Percentiles rank a stretch among this genome's conserved stretches.
Conservation (phyloP, 1,284 basidiomycete genomes). For the Austropuccinia psidii region DNA sequence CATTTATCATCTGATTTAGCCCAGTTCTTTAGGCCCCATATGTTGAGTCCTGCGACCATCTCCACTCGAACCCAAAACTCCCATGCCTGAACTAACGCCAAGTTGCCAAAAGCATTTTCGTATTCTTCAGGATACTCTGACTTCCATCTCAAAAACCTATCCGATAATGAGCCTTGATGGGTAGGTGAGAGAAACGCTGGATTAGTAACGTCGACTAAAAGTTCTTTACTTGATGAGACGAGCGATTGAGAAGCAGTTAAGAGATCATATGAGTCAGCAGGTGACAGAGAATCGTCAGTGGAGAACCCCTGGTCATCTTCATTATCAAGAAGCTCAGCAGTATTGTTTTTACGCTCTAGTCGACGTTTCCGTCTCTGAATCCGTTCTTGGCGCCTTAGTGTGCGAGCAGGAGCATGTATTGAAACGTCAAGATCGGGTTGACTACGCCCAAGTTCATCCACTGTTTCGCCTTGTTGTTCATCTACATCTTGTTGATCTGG, state of each 20-base stretch:
- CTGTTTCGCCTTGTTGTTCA: constrained; percentile 47
- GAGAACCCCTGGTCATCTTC: constrained; percentile 66
- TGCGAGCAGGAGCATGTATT: constrained; percentile 45
- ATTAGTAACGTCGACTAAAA: constrained; percentile 72
- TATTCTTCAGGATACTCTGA: constrained; percentile 70
- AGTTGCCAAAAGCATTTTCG: constrained; percentile 75
- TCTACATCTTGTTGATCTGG: constrained; percentile 46
- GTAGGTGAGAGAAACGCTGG: constrained; percentile 74
- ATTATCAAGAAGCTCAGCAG: constrained; percentile 48
- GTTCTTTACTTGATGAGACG: constrained; percentile 53
- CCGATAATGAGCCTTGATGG: constrained; percentile 55
- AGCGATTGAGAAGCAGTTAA: constrained; percentile 58
- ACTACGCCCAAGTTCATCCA: constrained; percentile 59
- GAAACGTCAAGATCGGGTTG: neutral
- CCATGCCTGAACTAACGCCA: constrained; percentile 84
- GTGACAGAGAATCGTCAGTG: constrained; percentile 66
- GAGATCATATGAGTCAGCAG: constrained; percentile 64
- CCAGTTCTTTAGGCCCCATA: constrained; percentile 57
- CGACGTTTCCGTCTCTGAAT: constrained; percentile 52
- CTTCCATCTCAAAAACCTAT: constrained; percentile 73
- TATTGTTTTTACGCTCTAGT: constrained; percentile 46
- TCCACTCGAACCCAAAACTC: constrained; percentile 90
- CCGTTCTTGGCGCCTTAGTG: constrained; percentile 38
- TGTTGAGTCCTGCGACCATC: constrained; percentile 70
- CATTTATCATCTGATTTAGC: constrained; percentile 18